phyloP scores from a whole-genome alignment of 2,329 filamentous ascomycete genomes.

The Mycogone perniciosa region DNA sequence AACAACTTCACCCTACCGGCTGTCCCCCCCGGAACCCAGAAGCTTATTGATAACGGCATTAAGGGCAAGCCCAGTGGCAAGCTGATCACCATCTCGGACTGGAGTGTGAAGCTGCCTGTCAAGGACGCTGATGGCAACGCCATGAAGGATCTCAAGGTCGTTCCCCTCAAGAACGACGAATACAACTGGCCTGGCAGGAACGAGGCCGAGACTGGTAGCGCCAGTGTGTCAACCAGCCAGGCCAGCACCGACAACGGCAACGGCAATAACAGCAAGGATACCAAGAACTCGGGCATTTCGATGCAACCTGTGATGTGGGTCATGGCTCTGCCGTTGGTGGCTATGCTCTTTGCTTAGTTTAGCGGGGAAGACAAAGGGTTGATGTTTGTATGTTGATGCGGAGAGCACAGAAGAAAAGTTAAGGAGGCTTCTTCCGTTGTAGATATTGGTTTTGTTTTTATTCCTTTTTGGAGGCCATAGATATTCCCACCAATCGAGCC shows the following conservation, averaged over 20 bases:
- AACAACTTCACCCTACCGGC: constrained; percentile 72
- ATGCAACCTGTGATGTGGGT: constrained; percentile 27
- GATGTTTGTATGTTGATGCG: constrained; percentile 1
- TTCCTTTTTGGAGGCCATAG: constrained; percentile 11
- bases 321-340: constrained; percentile 27
- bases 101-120: constrained; percentile 47
- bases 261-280: constrained; percentile 2
- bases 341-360: constrained; percentile 30
- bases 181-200: constrained; percentile 43
- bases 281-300: constrained; percentile 23
- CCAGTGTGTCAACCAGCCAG: constrained; percentile 12
- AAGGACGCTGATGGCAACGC: constrained; percentile 34
- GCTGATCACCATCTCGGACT: constrained; percentile 60
- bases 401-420: constrained; percentile 1
- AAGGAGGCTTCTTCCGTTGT: constrained; percentile 13
- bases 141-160: constrained; percentile 42
- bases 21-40: constrained; percentile 59
- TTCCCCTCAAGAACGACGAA: constrained; percentile 37
- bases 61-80: constrained; percentile 56
- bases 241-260: constrained; percentile 15
- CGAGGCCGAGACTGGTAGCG: constrained; percentile 28
- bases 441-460: constrained; percentile 11
- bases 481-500: constrained; percentile 10
- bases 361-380: constrained; percentile 15
- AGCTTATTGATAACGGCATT: constrained; percentile 73